Evolutionary conservation across 108 stramenopile genomes (phyloP).

Genomic region (Chaetoceros muelleri): DNA sequence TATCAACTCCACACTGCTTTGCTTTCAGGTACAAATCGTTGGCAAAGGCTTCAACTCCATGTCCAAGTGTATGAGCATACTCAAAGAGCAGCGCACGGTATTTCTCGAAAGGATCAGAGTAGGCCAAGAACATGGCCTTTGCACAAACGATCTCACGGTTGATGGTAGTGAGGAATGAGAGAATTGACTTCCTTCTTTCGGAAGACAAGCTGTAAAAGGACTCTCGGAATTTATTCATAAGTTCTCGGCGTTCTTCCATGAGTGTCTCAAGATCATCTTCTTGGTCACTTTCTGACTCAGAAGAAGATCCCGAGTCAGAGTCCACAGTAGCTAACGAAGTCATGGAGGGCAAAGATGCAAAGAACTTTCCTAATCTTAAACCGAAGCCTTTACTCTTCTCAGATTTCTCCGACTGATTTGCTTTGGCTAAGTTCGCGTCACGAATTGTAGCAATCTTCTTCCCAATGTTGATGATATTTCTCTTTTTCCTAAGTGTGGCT

Average conservation of each 20-base stretch:
- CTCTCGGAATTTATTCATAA: constrained; percentile 9
- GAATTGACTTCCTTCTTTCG: constrained; percentile 6
- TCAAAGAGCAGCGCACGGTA: constrained; percentile 20
- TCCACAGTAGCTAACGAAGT: constrained; percentile 3
- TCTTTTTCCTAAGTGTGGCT: constrained; percentile 5
- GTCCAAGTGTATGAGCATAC: constrained; percentile 18
- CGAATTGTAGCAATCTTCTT: constrained; percentile 4
- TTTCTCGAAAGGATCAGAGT: constrained; percentile 21
- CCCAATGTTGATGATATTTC: constrained; percentile 5
- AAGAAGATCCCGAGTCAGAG: neutral
- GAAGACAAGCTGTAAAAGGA: constrained; percentile 4
- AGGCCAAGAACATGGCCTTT: constrained; percentile 21
- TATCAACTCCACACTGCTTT: constrained; percentile 4
- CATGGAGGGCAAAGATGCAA: constrained; percentile 2
- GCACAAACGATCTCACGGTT: constrained; percentile 19
- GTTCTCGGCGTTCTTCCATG: neutral
- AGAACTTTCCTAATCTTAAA: neutral
- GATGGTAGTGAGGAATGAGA: constrained; percentile 15
- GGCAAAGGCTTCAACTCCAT: constrained; percentile 19
- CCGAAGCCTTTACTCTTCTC: neutral
- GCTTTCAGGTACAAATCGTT: constrained; percentile 15
- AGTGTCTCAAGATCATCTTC: constrained; percentile 7
- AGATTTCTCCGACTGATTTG: neutral
- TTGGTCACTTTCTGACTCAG: neutral
- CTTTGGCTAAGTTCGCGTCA: neutral